Evolutionary conservation across 805 yeast species (phyloP), one percentile per base, ranked within the genome.

Genomic region (Monosporozyma yasuniensis): DNA sequence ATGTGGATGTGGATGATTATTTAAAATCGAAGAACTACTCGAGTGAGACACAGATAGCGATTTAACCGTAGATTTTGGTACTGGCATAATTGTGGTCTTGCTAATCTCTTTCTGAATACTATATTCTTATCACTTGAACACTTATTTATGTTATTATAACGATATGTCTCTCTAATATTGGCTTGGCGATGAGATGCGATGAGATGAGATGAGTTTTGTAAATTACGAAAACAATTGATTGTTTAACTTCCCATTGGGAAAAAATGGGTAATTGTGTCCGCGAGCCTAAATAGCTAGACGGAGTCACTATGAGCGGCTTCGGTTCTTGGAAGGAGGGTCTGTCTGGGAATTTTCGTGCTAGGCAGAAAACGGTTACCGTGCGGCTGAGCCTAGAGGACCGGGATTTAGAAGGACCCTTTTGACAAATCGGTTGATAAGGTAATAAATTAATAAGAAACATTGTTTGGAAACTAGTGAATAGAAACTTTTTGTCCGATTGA

Each of bases 1-100:
- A 42, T 53, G 63, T 51, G 55, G 63, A 54, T 50, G 64, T 8
- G 56, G 63, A 48, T 49, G 58, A 9, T 53, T 54, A 16, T 51
- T 49, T 44, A 58, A 34, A 22, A 60, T 53, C 23, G 62, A 49
- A 18, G 59, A 49, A 19, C 16, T 21, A 12, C 10, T 34, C 53
- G 49, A 5, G 51, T 35, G 23, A 52, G 50, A 23, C 3, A 55
- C 50, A 10, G 56, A 37, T 7, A 54, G 23, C 14, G 57, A 49
- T 9, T 52, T 53, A 5, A 54, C 52, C 12, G 56, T 51, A 8
- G 62, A 54, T 48, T 58, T 57, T 16, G 62, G 54, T 18, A 49
- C 51, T 42, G 58, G 52, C 61, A 56, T 54, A 18, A 27, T 42
- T 25, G 19, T 22, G 28, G n/a, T 14, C 12, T 6, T 14, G 2